Base-by-base conservation (phyloP, 2,329 filamentous ascomycete species). In the Onygena corvina region DNA sequence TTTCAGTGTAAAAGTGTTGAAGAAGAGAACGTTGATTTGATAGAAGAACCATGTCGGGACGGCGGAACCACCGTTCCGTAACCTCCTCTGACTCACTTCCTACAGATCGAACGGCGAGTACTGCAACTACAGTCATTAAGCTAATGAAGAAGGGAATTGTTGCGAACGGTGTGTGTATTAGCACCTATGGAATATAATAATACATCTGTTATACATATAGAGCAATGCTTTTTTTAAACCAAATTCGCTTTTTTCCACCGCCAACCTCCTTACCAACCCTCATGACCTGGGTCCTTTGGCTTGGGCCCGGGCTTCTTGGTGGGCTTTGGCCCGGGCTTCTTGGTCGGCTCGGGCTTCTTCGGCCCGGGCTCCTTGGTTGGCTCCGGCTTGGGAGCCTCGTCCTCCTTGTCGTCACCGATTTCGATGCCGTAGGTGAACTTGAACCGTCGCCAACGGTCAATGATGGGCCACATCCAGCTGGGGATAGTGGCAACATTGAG, bases 341-440 rank as follows among this genome's bases (percentile, higher is more conserved):
- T 40, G 11, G 35, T 20, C 18, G 16, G 21, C 35, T 40, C 35
- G 3, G 35, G 35, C 35, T 40, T 40, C 21, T 33, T 20, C 18
- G 16, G 21, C 35, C 18, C 35, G 3, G 35, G 35, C 35, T 40
- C 18, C 21, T 40, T 40, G 9, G 33, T 35, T 35, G 33, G 33
- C 14, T 3, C 33, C 11, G 33, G 33, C 8, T 35, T 35, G 4
- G 42, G 18, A 25, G 40, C 40, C n/a, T 6, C 4, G 23, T 6
- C n/a, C 33, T 23, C 46, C n/a, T n/a, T n/a, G 16, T 27, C 38
- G 11, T 3, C 20, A 4, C 25, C 35, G 23, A 44, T 36, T 3
- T 54, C 50, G 29, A 54, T 44, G 12, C 49, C 42, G 21, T 50
- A 54, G 33, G 38, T 48, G 25, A 54, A 52, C 36, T 54, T 50